phyloP scores from a whole-genome alignment of 1,284 basidiomycete species.

The Porogramme epimiltina region DNA sequence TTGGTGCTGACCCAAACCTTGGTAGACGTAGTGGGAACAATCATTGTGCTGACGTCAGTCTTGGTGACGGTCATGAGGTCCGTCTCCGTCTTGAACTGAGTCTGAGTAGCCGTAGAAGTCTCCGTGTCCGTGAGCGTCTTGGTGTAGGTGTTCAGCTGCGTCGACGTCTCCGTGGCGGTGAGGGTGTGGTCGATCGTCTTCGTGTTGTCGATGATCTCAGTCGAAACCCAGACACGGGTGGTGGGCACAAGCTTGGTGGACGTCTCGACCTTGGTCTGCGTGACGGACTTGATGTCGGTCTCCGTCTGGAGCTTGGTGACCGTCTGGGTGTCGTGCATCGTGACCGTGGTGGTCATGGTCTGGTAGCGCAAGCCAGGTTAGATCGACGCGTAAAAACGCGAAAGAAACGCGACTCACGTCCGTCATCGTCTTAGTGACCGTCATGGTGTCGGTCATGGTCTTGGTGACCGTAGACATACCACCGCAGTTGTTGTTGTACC shows the following conservation, averaged over 20 bases:
- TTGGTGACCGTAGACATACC: constrained; percentile 37
- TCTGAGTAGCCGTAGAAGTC: constrained; percentile 33
- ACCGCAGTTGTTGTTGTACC: constrained; percentile 24
- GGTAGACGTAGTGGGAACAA: constrained; percentile 52
- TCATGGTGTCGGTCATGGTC: constrained; percentile 39
- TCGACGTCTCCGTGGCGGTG: constrained; percentile 61
- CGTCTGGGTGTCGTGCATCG: constrained; percentile 21
- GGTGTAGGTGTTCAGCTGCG: constrained; percentile 55
- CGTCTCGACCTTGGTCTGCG: constrained; percentile 49
- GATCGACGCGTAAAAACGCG: constrained; percentile 2
- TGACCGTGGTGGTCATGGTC: constrained; percentile 34
- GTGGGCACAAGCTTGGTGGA: constrained; percentile 59
- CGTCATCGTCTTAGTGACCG: constrained; percentile 26
- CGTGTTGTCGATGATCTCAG: constrained; percentile 62
- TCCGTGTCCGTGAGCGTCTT: constrained; percentile 38
- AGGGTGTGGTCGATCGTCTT: constrained; percentile 56
- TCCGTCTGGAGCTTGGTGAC: constrained; percentile 30
- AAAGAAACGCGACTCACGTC: constrained; percentile 11
- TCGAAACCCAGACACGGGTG: constrained; percentile 64
- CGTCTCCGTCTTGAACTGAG: constrained; percentile 30
- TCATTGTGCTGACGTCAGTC: constrained; percentile 31
- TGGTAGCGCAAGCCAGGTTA: constrained; percentile 24
- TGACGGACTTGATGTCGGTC: constrained; percentile 41
- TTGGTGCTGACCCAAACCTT: constrained; percentile 55
- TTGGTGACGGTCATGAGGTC: constrained; percentile 28